Evolutionary conservation across 306 rosid genomes (phyloP), one percentile per base, ranked within the genome.

Genomic region (Ochetophila trinervis): DNA sequence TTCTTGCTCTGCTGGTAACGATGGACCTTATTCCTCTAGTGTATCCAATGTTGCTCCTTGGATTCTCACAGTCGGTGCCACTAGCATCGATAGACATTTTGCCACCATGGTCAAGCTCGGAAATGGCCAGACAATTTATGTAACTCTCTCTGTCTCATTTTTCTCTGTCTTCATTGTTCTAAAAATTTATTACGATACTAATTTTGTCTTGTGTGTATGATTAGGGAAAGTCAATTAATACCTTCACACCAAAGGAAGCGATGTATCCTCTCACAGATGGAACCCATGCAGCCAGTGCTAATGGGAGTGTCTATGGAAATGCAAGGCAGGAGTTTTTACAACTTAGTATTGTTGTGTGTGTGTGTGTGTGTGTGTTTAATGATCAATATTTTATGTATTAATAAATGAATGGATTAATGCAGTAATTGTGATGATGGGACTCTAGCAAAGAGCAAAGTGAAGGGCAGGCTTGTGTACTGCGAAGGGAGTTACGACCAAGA

Each of bases 61-160:
- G 97, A 68, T 88, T 52, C 30, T 86, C 79, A 91, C 97, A 0
- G 96, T 88, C 4, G 97, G 76, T 4, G 97, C 97, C 59, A 64
- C 75, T 13, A 24, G 78, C 44, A 15, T 73, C 63, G 95, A 91
- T 68, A 75, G 96, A 62, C 68, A 71, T 70, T 83, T 81, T 63
- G 67, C 34, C 2, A 86, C 97, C 2, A 17, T 53, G 0, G 69
- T 71, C 6, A 62, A 67, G 45, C 74, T 91, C 4, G 91, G 91
- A 4, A 66, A 78, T 42, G 89, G 91, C 61, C 61, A 78, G 12
- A 79, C 45, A 5, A 11, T 68, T 5, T 66, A 72, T 4, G 97
- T 88, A 76, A 77, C 82, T 76, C 18, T 69, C 24, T 62, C 7
- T 11, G 0, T 5, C 18, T 50, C 8, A 13, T 14, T 17, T 15